A percentile compares a stretch with the other conserved stretches of the same genome.
phyloP scores from a whole-genome alignment of 164 flowering plant genomes.

The Aristolochia contorta region DNA sequence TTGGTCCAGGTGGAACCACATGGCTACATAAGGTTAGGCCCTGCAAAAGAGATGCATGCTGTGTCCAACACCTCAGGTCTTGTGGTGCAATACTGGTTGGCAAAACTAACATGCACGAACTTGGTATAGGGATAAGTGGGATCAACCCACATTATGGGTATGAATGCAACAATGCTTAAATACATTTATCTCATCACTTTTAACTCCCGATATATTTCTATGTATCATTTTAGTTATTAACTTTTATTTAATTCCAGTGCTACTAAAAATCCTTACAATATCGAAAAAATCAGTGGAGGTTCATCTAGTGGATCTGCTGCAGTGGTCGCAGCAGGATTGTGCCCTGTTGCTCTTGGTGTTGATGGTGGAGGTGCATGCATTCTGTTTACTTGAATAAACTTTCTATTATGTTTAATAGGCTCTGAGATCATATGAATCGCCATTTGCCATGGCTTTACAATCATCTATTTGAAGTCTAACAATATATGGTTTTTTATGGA shows the following conservation, averaged over 20 bases:
- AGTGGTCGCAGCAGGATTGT: constrained; percentile 81
- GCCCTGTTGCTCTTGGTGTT: constrained; percentile 93
- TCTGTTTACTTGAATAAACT: too few relatives aligned
- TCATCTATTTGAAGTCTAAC: too few relatives aligned
- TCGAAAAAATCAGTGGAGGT: constrained; percentile 59
- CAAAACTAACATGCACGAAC: constrained; percentile 98
- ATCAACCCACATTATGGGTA: constrained; percentile 98
- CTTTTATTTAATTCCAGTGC: constrained; percentile 26
- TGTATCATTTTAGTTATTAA: not conserved
- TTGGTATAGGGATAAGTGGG: constrained; percentile 88
- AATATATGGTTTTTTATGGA: too few relatives aligned
- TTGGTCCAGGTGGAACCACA: constrained; percentile 68
- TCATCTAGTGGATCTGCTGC: constrained; percentile 99
- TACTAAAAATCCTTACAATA: constrained; percentile 71
- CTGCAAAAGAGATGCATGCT: constrained; percentile 65
- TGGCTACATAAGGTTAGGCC: constrained; percentile 76
- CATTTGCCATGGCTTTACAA: too few relatives aligned
- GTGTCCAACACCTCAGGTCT: constrained; percentile 54
- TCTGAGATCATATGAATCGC: too few relatives aligned
- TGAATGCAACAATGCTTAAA: not conserved
- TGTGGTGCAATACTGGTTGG: constrained; percentile 91
- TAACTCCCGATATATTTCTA: not conserved
- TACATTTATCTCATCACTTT: too few relatives aligned
- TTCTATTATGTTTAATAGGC: not conserved
- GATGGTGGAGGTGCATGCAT: constrained; percentile 81